Percentiles rank a stretch among this genome's conserved stretches.
Conservation (phyloP, 805 yeast genomes). For the Kregervanrija fluxuum region DNA sequence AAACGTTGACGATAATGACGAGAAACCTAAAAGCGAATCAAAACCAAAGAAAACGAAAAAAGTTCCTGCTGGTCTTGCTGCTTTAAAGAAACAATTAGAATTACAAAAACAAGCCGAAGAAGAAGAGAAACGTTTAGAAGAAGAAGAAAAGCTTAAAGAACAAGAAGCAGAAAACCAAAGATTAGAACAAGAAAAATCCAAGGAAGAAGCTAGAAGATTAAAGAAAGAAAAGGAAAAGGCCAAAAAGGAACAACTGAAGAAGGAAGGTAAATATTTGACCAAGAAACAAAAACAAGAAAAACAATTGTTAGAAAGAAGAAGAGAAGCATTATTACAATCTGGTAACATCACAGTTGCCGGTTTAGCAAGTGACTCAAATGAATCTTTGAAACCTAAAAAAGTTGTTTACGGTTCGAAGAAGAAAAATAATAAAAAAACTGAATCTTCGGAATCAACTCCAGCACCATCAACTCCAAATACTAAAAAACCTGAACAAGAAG, state of each 20-base stretch:
- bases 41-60: conserved; percentile 60
- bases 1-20: conserved; percentile 25
- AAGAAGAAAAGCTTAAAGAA: conserved; percentile 49
- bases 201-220: conserved; percentile 49
- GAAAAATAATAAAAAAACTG: conserved; percentile 35
- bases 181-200: conserved; percentile 58
- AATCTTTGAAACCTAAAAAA: conserved; percentile 23
- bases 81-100: conserved; percentile 83
- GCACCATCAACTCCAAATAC: not conserved
- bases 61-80: conserved; percentile 86
- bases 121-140: conserved; percentile 65
- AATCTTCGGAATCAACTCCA: not conserved
- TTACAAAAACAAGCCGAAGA: conserved; percentile 83
- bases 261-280: conserved; percentile 91
- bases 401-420: conserved; percentile 69
- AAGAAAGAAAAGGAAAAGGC: conserved; percentile 85
- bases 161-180: conserved; percentile 44
- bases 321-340: conserved; percentile 71
- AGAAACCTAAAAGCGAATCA: conserved; percentile 17
- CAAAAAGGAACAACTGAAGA: conserved; percentile 85
- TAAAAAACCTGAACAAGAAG: conserved; percentile 34
- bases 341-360: conserved; percentile 74
- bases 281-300: conserved; percentile 95
- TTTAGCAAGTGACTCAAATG: conserved; percentile 31
- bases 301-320: conserved; percentile 78